Percentiles rank a stretch among this genome's conserved stretches.
Evolutionary conservation across 2,329 filamentous ascomycete species (phyloP).

Genomic region (Cyanodermella asteris): DNA sequence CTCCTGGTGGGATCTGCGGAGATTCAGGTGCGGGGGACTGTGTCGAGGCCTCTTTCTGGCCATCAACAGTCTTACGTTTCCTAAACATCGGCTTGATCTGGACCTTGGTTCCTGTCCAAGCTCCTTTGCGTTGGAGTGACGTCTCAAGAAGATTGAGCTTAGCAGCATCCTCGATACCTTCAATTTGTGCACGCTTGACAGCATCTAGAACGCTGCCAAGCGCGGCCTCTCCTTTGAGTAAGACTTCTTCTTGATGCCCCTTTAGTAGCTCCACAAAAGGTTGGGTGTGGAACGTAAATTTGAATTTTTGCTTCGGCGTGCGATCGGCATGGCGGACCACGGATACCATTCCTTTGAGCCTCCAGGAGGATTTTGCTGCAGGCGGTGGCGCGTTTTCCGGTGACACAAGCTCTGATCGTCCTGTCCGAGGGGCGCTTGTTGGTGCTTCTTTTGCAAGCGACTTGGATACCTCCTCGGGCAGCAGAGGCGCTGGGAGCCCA

Average conservation of each 20-base stretch:
- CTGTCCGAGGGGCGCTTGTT: slow-evolving; percentile 11
- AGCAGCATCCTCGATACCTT: slow-evolving; percentile 60
- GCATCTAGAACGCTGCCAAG: slow-evolving; percentile 74
- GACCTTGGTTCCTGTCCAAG: slow-evolving; percentile 89
- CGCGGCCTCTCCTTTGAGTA: slow-evolving; percentile 79
- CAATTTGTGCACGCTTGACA: slow-evolving; percentile 56
- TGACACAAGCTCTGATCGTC: slow-evolving; percentile 9
- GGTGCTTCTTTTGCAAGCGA: slow-evolving; percentile 8
- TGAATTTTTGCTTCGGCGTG: slow-evolving; percentile 97
- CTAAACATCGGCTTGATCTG: slow-evolving; percentile 99
- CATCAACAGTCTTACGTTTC: slow-evolving; percentile 57
- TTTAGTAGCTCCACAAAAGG: slow-evolving; percentile 89
- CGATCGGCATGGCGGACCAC: slow-evolving; percentile 92
- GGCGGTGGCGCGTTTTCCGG: slow-evolving; percentile 29
- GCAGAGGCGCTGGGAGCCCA: slow-evolving; percentile 23
- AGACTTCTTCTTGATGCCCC: slow-evolving; percentile 86
- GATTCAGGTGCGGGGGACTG: slow-evolving; percentile 10
- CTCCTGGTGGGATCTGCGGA: too few species aligned
- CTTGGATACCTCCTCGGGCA: slow-evolving; percentile 5
- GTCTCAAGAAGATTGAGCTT: slow-evolving; percentile 76
- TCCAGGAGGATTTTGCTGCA: slow-evolving; percentile 83
- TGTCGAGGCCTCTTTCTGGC: slow-evolving; percentile 31
- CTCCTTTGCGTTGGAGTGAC: slow-evolving; percentile 76
- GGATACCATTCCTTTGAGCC: slow-evolving; percentile 89
- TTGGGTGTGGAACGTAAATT: slow-evolving; percentile 94